Base-by-base conservation (phyloP, 345 rosid genomes). In the Geranium brycei region DNA sequence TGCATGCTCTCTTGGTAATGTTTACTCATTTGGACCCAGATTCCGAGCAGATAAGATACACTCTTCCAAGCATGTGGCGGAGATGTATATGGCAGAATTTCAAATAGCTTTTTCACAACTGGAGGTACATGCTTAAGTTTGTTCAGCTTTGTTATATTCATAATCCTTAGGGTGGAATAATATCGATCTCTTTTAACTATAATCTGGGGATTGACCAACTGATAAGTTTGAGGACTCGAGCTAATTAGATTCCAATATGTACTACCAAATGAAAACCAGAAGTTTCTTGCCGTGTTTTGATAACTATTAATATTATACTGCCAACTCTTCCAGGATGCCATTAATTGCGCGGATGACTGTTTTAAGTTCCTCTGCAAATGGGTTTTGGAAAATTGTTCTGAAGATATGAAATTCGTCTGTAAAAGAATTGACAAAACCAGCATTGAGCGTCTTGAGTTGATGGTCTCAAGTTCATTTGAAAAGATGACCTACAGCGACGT, bases 1-100 rank as follows among this genome's bases (percentile, higher is more conserved):
- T 69, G 96, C 97, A 11, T 83, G 87, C 77, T 86, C 91, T 19
- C 86, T 93, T 62, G 99, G 99, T 66, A 80, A 90, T 66, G 96
- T 93, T 59, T 93, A 87, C 76, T 73, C 99, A 15, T 79, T 88
- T 32, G 97, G 97, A 67, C 92, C 97, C 55, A 80, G 89, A 72
- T 93, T 86, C 67, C 69, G 31, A 51, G 96, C 95, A 60, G 85
- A 80, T 72, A 78, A 79, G 70, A 70, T 58, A n/a, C 77, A 77
- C 51, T 73, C 83, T 51, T 19, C 82, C 7, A 86, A 78, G 62
- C 82, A 71, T 31, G 70, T 70, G 67, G 88, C 91, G 0, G 99
- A 93, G 78, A 86, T 75, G 85, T 86, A 95, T 91, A 84, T 80
- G 74, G 84, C 82, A 60, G 96, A 93, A 80, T 76, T 69, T 57